phyloP scores from a whole-genome alignment of 805 yeast genomes.

The Metschnikowia reukaufii region DNA sequence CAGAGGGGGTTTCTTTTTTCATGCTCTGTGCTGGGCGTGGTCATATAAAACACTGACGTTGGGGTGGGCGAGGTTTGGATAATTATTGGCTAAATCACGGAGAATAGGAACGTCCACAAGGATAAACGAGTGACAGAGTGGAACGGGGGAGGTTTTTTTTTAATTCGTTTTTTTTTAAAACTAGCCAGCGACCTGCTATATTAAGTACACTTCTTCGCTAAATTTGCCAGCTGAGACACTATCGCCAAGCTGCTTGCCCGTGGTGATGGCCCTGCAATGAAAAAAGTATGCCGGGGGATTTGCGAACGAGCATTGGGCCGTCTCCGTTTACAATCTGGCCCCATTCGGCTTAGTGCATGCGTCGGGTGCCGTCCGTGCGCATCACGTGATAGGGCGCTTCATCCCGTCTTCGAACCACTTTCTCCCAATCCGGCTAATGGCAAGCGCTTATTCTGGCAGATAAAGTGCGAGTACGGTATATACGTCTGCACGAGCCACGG shows the following conservation, averaged over 20 bases:
- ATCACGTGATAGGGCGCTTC: slow-evolving; percentile 9
- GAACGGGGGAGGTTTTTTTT: not conserved
- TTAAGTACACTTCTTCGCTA: too few species aligned
- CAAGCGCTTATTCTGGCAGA: slow-evolving; percentile 7
- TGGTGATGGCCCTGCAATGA: not conserved
- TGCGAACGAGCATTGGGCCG: not conserved
- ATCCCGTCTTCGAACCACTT: not conserved
- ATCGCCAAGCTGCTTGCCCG: not conserved
- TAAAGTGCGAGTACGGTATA: not conserved
- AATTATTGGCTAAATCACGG: not conserved
- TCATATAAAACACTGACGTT: not conserved
- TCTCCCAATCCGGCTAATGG: slow-evolving; percentile 2
- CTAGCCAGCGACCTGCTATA: too few species aligned
- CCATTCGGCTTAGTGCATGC: slow-evolving; percentile 5
- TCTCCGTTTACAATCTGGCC: slow-evolving; percentile 8
- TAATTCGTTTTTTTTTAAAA: too few species aligned
- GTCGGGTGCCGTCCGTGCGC: not conserved
- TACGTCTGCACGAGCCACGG: not conserved
- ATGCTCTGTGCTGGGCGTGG: not conserved
- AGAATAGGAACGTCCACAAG: not conserved
- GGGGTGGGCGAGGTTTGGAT: not conserved
- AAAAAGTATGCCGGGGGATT: not conserved
- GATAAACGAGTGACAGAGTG: slow-evolving; percentile 3
- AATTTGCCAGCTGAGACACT: not conserved
- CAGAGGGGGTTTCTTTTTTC: slow-evolving; percentile 1